A percentile compares a stretch with the other conserved stretches of the same genome.
Evolutionary conservation across 306 rosid species (phyloP).

Genomic region (Gillenia trifoliata): DNA sequence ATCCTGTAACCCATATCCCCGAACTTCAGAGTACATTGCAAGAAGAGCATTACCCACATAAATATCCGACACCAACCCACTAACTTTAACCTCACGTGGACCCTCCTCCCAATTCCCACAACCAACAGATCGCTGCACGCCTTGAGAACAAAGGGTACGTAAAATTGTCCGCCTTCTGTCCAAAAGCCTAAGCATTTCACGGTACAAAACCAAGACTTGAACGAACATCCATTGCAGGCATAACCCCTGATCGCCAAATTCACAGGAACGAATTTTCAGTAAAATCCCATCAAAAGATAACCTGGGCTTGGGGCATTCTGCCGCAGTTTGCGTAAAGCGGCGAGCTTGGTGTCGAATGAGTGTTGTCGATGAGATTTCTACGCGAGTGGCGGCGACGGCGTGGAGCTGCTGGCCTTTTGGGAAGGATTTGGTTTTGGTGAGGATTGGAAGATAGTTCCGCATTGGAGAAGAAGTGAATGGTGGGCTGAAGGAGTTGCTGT

Average conservation of each 20-base stretch:
- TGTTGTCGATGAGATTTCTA: conserved; percentile 36
- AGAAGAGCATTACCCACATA: conserved; percentile 50
- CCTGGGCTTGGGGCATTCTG: conserved; percentile 35
- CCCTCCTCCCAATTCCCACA: conserved; percentile 33
- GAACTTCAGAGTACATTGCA: conserved; percentile 38
- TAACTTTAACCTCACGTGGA: conserved; percentile 44
- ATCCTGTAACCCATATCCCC: conserved; percentile 29
- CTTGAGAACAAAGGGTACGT: conserved; percentile 59
- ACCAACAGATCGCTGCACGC: conserved; percentile 51
- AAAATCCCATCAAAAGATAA: conserved; percentile 32
- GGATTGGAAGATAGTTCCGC: conserved; percentile 45
- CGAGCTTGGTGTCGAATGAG: conserved; percentile 44
- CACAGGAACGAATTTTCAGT: conserved; percentile 42
- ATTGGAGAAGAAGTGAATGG: conserved; percentile 43
- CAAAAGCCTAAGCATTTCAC: conserved; percentile 34
- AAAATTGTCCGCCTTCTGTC: conserved; percentile 42
- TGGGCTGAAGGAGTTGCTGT: not conserved
- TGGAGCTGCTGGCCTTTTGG: conserved; percentile 45
- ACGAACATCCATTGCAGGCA: conserved; percentile 27
- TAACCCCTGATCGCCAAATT: conserved; percentile 50
- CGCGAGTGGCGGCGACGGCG: conserved; percentile 26
- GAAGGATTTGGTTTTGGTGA: conserved; percentile 40
- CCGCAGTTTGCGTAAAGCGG: conserved; percentile 50
- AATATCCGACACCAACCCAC: conserved; percentile 46
- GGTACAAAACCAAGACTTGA: conserved; percentile 37